phyloP scores from a whole-genome alignment of 768 basidiomycete genomes.

The Kwoniella sp. region DNA sequence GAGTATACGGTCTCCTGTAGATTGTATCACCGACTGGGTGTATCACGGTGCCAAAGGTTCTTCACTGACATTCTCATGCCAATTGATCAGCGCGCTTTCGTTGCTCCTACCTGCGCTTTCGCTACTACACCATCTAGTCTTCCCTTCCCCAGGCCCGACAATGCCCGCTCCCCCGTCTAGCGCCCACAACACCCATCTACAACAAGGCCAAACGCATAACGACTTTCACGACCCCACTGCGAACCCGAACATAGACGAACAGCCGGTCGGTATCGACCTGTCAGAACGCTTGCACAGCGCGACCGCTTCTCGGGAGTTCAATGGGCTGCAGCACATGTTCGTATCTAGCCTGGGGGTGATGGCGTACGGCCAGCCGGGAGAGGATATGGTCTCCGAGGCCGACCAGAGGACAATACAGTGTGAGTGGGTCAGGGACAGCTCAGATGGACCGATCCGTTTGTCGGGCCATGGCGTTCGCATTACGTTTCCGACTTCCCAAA shows the following conservation, averaged over 20 bases:
- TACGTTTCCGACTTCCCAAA: too few species aligned
- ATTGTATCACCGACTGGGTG: background rate
- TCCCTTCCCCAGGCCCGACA: constrained; percentile 25
- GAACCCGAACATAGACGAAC: background rate
- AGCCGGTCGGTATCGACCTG: constrained; percentile 30
- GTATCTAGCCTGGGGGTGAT: constrained; percentile 45
- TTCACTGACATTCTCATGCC: constrained; percentile 1
- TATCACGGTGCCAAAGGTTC: constrained; percentile 1
- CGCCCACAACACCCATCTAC: constrained; percentile 24
- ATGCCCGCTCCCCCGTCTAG: background rate
- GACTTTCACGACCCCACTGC: constrained; percentile 16
- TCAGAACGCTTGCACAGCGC: constrained; percentile 21
- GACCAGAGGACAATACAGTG: constrained; percentile 29
- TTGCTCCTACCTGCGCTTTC: constrained; percentile 27
- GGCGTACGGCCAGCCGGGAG: constrained; percentile 42
- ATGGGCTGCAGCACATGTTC: constrained; percentile 45
- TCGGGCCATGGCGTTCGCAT: too few species aligned
- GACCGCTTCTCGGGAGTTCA: constrained; percentile 38
- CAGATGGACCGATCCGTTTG: too few species aligned
- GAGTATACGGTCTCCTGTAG: too few species aligned
- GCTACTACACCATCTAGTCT: constrained; percentile 39
- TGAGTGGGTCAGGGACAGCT: constrained; percentile 17
- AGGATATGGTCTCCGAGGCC: constrained; percentile 18
- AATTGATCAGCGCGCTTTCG: constrained; percentile 12
- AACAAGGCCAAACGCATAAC: background rate